Base-by-base conservation (phyloP, 2,329 filamentous ascomycete species). In the Ceratocystis diversiconidia region DNA sequence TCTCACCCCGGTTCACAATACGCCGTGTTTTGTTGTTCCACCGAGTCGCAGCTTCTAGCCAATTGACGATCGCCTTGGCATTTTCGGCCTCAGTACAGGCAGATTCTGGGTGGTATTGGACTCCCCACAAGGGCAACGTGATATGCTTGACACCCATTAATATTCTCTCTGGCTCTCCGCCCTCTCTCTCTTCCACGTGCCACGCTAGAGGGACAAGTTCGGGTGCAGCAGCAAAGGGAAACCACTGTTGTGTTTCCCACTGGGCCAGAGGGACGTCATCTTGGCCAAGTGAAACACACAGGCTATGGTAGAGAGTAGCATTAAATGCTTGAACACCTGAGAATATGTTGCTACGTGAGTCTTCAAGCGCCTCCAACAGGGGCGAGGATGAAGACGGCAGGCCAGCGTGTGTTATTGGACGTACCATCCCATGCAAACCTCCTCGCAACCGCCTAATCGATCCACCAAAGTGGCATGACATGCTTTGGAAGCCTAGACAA, bases 101-200 rank as follows among this genome's bases (percentile, higher is more conserved):
- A 0, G 90, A 95, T 74, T 96, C 91, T 0, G 91, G 91, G 72
- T 96, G 91, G 71, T 94, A 96, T 72, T 96, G 92, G 19, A 96
- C 79, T 0, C 88, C 92, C 86, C 88, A 95, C 69, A 92, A 88
- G 0, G 92, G 91, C 69, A 84, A 86, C 0, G 69, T 72, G 19
- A 73, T 75, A 73, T 95, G 90, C 69, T 80, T 83, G 17, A 86
- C 84, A 0, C 82, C 89, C 89, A 95, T 95, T n/a, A 94, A 74
- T 2, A 91, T 80, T 52, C 80, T 76, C 71, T 83, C 80, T 7
- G 71, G 69, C 8, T 69, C 67, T 10, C 72, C 71, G 1, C 74
- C 74, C 3, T 73, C 73, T 5, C 75, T 71, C 5, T 74, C 72
- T 69, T 82, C 79, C 43, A 79, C 77, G 1, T 82, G 76, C 85